These are phyloP conservation scores for Glycine latifolia DNA, from an alignment of 306 rosid genomes.

Conservation along the genomic window DNA sequence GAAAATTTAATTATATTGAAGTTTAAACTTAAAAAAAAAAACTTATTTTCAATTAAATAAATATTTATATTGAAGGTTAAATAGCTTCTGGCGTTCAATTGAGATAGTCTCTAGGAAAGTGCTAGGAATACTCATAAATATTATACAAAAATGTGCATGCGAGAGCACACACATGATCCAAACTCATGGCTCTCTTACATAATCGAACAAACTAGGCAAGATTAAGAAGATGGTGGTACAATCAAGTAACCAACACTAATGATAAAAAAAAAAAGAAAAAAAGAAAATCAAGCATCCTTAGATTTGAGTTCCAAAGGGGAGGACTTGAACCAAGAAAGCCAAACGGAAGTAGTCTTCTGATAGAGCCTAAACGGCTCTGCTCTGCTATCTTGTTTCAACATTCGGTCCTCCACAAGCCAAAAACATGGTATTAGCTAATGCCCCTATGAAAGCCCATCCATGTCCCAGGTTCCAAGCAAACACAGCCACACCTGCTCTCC, in stretches of 20 bases:
- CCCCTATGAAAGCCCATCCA: constrained; percentile 74
- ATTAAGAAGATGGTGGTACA: constrained; percentile 21
- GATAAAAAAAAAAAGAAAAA: background rate
- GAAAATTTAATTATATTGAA: too few relatives aligned
- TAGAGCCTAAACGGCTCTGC: constrained; percentile 72
- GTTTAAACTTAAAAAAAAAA: too few relatives aligned
- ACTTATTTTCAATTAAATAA: background rate
- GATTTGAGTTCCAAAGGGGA: constrained; percentile 41
- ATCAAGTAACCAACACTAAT: background rate
- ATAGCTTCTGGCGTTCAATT: too few relatives aligned
- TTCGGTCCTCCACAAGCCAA: constrained; percentile 84
- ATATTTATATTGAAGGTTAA: background rate
- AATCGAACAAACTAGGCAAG: constrained; percentile 36
- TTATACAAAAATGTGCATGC: too few relatives aligned
- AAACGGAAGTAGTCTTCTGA: constrained; percentile 82
- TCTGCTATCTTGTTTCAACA: constrained; percentile 73
- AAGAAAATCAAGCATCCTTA: constrained; percentile 55
- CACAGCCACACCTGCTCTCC: constrained; percentile 86
- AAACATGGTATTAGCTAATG: constrained; percentile 69
- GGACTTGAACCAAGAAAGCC: constrained; percentile 84
- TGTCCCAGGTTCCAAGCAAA: constrained; percentile 79
- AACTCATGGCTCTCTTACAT: background rate
- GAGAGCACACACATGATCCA: too few relatives aligned
- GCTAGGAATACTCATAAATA: too few relatives aligned
- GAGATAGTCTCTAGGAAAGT: too few relatives aligned